phyloP scores from a whole-genome alignment of 805 yeast species.

The Ogataea methylovora region DNA sequence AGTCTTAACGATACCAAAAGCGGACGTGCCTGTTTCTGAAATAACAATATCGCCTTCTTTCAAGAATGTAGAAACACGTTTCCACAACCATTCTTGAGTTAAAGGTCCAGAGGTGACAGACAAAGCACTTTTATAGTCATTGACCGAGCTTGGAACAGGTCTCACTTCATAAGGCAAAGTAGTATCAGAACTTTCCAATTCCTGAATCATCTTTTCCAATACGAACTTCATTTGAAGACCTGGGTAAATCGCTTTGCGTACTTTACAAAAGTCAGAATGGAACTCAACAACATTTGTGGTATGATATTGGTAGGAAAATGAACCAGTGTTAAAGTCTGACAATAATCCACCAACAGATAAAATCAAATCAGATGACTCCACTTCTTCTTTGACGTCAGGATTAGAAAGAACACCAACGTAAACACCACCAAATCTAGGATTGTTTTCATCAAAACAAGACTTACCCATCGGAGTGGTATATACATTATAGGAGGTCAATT shows the following conservation, averaged over 20 bases:
- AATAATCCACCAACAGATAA: conserved; percentile 75
- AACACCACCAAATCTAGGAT: conserved; percentile 74
- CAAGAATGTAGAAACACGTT: conserved; percentile 53
- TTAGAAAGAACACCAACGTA: conserved; percentile 76
- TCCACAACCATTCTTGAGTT: conserved; percentile 67
- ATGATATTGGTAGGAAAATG: conserved; percentile 69
- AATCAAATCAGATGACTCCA: conserved; percentile 68
- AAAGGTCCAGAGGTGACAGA: conserved; percentile 37
- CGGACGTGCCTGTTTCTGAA: conserved; percentile 71
- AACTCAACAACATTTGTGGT: conserved; percentile 71
- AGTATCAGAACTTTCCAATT: conserved; percentile 12
- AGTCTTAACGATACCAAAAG: conserved; percentile 62
- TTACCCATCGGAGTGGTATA: conserved; percentile 91
- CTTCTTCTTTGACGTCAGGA: conserved; percentile 65
- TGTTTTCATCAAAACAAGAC: conserved; percentile 65
- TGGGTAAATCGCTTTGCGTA: conserved; percentile 62
- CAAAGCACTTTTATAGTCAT: conserved; percentile 32
- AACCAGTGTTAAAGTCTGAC: conserved; percentile 88
- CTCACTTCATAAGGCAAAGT: conserved; percentile 39
- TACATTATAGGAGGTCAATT: conserved; percentile 68
- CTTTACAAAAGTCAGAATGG: conserved; percentile 70
- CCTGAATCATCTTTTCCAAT: conserved; percentile 33
- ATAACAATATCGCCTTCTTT: conserved; percentile 59
- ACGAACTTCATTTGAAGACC: conserved; percentile 64
- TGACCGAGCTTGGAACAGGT: conserved; percentile 42